Evolutionary conservation across 495 filamentous ascomycete genomes (phyloP), one percentile per base, ranked within the genome.

Genomic region (Xylaria telfairii): DNA sequence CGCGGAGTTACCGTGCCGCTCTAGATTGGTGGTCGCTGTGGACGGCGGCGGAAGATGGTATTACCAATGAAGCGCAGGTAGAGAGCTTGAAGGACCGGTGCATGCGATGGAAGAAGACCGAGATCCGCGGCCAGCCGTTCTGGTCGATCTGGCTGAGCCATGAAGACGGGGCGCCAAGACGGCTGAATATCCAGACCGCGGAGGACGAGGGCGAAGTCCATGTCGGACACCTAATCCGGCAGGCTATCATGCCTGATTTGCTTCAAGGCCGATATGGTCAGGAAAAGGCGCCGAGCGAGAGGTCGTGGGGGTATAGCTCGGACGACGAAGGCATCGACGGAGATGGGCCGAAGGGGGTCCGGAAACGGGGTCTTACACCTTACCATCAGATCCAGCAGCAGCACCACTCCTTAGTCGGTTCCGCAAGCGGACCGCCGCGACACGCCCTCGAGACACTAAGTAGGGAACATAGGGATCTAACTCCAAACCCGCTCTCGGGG

Each of bases 11-110:
- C 32, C 62, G 67, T 0, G 67, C 73, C 5, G 72, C 73, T 46
- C 71, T 62, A 30, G 75, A 77, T 34, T 77, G 75, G 75, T 77
- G 73, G 73, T 28, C 68, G 9, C 63, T 77, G 17, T 77, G 75
- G 75, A 68, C 51, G 13, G 71, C 75, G n/a, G 71, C 47, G 3
- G 69, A 73, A 34, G 68, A 67, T 4, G 47, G 41, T 0, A n/a
- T 24, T 13, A 13, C 2, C 13, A 32, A 65, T 10, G 0, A 26
- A 1, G 56, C n/a, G 28, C 28, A 41, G 9, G 3, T 69, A 21
- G 42, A 30, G 30, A 8, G 21, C 3, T 32, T 69, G 10, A 62
- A 34, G 26, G 42, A 24, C 15, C 39, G 42, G 0, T 69, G 67
- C 32, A 8, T 13, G 28, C 41, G 67, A 0, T 69, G 67, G 67